phyloP scores from a whole-genome alignment of 2,329 filamentous ascomycete genomes.

The Curvularia spicifera region DNA sequence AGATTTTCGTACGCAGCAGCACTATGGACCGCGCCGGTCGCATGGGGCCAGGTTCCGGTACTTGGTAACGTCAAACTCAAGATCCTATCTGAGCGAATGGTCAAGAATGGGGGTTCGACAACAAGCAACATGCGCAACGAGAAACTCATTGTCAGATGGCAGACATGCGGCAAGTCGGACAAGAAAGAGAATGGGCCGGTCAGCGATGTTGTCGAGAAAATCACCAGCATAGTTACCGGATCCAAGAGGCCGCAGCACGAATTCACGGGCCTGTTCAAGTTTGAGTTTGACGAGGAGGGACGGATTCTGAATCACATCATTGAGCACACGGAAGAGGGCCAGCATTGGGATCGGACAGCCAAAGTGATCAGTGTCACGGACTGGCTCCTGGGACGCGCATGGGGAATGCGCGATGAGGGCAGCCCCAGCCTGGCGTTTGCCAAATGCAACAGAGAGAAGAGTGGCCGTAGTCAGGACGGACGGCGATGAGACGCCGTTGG shows the following conservation, averaged over 20 bases:
- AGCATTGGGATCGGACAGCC: slow-evolving; percentile 82
- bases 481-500: slow-evolving; percentile 3
- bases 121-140: slow-evolving; percentile 62
- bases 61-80: slow-evolving; percentile 88
- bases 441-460: slow-evolving; percentile 25
- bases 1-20: slow-evolving; percentile 90
- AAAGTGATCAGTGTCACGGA: slow-evolving; percentile 91
- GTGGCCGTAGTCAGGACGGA: slow-evolving; percentile 1
- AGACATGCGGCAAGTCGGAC: slow-evolving; percentile 66
- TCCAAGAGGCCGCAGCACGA: slow-evolving; percentile 61
- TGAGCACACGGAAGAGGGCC: slow-evolving; percentile 85
- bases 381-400: slow-evolving; percentile 85
- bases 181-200: slow-evolving; percentile 53
- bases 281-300: slow-evolving; percentile 90
- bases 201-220: slow-evolving; percentile 61
- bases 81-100: slow-evolving; percentile 89
- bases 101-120: slow-evolving; percentile 59
- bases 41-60: slow-evolving; percentile 91
- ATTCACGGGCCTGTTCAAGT: slow-evolving; percentile 91
- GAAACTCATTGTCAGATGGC: slow-evolving; percentile 91
- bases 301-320: slow-evolving; percentile 88
- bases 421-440: slow-evolving; percentile 54
- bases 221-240: slow-evolving; percentile 63
- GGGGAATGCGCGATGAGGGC: slow-evolving; percentile 56
- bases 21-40: slow-evolving; percentile 93